phyloP scores from a whole-genome alignment of 2,329 filamentous ascomycete genomes.

The Monosporascus sp. region DNA sequence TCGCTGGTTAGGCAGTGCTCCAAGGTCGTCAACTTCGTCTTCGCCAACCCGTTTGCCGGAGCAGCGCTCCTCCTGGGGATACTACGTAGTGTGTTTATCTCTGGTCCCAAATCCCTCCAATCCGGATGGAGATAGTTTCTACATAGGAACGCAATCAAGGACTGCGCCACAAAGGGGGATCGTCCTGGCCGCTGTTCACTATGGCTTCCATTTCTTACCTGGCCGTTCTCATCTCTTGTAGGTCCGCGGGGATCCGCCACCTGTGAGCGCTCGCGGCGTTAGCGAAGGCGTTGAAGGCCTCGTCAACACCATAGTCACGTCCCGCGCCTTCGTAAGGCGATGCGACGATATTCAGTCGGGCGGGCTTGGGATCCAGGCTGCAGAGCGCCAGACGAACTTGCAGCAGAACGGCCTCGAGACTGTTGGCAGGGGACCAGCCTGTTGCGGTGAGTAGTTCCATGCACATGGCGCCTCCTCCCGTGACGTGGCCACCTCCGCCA shows the following conservation, averaged over 20 bases:
- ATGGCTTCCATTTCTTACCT: not conserved
- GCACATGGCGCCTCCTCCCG: slow-evolving; percentile 73
- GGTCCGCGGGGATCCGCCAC: slow-evolving; percentile 65
- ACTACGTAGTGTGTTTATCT: not conserved
- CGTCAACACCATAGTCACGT: slow-evolving; percentile 58
- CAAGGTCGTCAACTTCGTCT: too few relatives aligned
- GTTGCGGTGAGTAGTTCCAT: slow-evolving; percentile 81
- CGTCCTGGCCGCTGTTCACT: not conserved
- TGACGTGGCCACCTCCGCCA: slow-evolving; percentile 84
- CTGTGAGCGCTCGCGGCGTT: slow-evolving; percentile 65
- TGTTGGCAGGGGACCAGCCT: slow-evolving; percentile 71
- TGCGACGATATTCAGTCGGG: slow-evolving; percentile 49
- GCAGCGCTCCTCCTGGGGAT: too few relatives aligned
- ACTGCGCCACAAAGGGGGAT: not conserved
- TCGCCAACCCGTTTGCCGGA: too few relatives aligned
- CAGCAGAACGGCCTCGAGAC: slow-evolving; percentile 73
- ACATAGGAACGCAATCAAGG: not conserved
- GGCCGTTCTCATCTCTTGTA: slow-evolving; percentile 32
- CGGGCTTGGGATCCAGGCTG: slow-evolving; percentile 63
- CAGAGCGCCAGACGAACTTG: slow-evolving; percentile 75
- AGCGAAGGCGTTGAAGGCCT: slow-evolving; percentile 69
- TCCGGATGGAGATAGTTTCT: not conserved
- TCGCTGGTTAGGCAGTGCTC: too few relatives aligned
- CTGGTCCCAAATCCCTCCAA: not conserved
- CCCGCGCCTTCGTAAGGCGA: not conserved